Percentiles rank a stretch among this genome's conserved stretches.
Conservation (phyloP, 129 eudicot species). For the Pseudognaphalium luteoalbum region DNA sequence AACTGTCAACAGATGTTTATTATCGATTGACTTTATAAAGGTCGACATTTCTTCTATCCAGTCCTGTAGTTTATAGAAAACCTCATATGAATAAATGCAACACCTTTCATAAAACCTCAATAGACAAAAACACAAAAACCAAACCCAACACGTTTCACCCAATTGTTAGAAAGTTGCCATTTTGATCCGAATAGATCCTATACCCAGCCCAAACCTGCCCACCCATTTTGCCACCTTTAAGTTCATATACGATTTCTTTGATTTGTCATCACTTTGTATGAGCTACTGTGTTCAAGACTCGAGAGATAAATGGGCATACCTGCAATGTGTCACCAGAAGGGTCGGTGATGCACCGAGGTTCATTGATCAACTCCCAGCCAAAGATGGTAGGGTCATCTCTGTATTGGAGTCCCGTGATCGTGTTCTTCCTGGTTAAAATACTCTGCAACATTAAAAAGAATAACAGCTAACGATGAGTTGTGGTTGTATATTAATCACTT, state of each 20-base stretch:
- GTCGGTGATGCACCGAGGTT: constrained; percentile 90
- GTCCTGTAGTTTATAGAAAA: constrained; percentile 52
- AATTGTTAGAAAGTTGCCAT: background rate
- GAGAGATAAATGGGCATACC: constrained; percentile 39
- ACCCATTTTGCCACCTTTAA: background rate
- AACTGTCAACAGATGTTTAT: constrained; percentile 74
- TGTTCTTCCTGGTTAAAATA: constrained; percentile 82
- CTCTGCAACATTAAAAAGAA: constrained; percentile 47
- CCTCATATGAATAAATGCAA: background rate
- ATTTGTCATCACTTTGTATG: background rate
- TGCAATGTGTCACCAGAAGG: constrained; percentile 90
- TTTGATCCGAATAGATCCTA: background rate
- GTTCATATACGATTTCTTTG: background rate
- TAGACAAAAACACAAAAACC: background rate
- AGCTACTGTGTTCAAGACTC: background rate
- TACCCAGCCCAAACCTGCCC: constrained; percentile 5
- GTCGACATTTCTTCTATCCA: constrained; percentile 96
- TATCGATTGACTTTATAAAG: constrained; percentile 73
- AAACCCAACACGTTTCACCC: background rate
- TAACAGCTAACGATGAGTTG: background rate
- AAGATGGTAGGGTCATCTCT: constrained; percentile 94
- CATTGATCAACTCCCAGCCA: constrained; percentile 95
- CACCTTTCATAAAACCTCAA: background rate
- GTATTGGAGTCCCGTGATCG: constrained; percentile 83
- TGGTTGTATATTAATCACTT: background rate